Percentiles rank a stretch among this genome's conserved stretches.
phyloP scores from a whole-genome alignment of 2,329 filamentous ascomycete species.

The Paecilomyces formosus region DNA sequence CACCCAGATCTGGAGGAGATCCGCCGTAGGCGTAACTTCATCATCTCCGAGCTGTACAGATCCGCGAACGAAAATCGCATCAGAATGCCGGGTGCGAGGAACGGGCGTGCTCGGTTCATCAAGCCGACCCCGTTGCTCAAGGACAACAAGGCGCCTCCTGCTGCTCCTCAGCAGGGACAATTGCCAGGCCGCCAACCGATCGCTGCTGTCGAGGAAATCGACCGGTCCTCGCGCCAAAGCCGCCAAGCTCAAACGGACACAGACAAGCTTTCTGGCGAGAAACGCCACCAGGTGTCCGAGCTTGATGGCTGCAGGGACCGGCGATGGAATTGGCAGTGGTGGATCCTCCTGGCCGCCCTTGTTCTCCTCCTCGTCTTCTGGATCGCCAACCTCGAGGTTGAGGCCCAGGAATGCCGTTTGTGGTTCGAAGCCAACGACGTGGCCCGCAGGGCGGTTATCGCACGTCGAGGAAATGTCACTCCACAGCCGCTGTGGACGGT shows the following conservation, averaged over 20 bases:
- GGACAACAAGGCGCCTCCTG: neutral
- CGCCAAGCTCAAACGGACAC: neutral
- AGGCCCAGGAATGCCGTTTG: neutral
- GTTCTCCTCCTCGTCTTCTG: neutral
- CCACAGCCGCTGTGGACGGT: neutral
- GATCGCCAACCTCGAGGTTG: neutral
- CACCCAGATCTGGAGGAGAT: neutral
- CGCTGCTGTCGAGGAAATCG: neutral
- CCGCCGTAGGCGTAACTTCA: neutral
- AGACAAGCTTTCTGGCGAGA: neutral
- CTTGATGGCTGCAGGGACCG: neutral
- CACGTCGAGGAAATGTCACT: neutral
- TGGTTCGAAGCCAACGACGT: neutral
- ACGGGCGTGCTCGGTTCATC: neutral
- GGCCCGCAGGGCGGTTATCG: neutral
- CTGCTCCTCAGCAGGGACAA: neutral
- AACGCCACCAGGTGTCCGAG: neutral
- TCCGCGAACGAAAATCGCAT: neutral
- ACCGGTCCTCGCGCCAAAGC: neutral
- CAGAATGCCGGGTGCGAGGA: neutral
- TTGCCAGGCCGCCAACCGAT: neutral
- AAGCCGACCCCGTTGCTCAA: neutral
- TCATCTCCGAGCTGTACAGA: neutral
- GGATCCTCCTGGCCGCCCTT: neutral
- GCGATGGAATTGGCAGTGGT: neutral